Percentiles rank a stretch among this genome's conserved stretches.
Conservation (phyloP, 441 rosid species). For the Gossypium schwendimanii region DNA sequence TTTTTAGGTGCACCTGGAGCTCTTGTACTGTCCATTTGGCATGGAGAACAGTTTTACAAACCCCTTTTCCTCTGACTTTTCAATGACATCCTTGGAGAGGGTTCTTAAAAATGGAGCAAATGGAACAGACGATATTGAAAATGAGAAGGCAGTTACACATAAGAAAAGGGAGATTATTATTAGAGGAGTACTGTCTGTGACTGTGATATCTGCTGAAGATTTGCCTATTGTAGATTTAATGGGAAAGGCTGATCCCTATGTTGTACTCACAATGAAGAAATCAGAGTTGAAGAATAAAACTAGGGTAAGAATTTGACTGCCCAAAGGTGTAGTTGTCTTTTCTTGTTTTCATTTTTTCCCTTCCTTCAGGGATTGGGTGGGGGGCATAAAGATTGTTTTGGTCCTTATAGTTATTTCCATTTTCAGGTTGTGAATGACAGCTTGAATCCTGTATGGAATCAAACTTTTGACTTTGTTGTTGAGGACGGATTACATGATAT, state of each 20-base stretch:
- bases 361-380: background rate
- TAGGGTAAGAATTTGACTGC: slow-evolving; percentile 45
- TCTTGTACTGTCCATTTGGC: slow-evolving; percentile 70
- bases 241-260: slow-evolving; percentile 94
- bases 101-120: slow-evolving; percentile 49
- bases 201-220: slow-evolving; percentile 78
- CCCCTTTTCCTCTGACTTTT: slow-evolving; percentile 44
- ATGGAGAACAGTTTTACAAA: slow-evolving; percentile 44
- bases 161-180: slow-evolving; percentile 63
- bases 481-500: slow-evolving; percentile 96
- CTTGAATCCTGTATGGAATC: slow-evolving; percentile 94
- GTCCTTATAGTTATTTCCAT: slow-evolving; percentile 10
- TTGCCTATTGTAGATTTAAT: slow-evolving; percentile 66
- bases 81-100: slow-evolving; percentile 72
- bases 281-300: slow-evolving; percentile 64
- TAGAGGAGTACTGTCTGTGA: slow-evolving; percentile 83
- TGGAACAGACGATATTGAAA: slow-evolving; percentile 33
- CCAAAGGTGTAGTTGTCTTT: background rate
- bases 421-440: slow-evolving; percentile 76
- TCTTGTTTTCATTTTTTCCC: too few species aligned
- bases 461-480: slow-evolving; percentile 89
- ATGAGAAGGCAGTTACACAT: slow-evolving; percentile 30
- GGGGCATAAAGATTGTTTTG: background rate
- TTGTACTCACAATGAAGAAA: slow-evolving; percentile 78
- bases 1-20: slow-evolving; percentile 81